Base-by-base conservation (phyloP, 768 basidiomycete species). In the Auriscalpium vulgare region DNA sequence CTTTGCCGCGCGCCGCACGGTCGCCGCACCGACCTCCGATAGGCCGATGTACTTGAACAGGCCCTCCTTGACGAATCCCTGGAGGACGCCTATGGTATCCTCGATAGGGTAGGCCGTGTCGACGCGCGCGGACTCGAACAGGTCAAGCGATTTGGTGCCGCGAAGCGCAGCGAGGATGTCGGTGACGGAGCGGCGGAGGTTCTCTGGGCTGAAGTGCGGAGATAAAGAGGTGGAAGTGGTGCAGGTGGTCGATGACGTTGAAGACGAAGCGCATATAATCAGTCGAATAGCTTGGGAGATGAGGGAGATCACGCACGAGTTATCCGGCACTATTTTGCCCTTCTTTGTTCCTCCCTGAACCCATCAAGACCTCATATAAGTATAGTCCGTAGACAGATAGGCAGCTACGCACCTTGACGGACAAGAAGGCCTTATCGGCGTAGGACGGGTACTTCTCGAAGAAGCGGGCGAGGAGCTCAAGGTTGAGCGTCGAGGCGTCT, bases 31-130 rank as follows among this genome's bases (percentile, higher is more conserved):
- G 62, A 76, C 75, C 65, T 86, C 84, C 1, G 78, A 80, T 55
- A 87, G 60, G 2, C 82, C 82, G 55, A 87, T 82, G 63, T 83
- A 75, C 61, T 75, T 72, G 66, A 85, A 79, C 55, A 78, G 73
- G 11, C 83, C 82, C 59, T 84, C 82, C 34, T 78, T 68, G 54
- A 76, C 66, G 37, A 85, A 66, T 5, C 64, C 70, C 13, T 67
- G 68, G n/a, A 87, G 72, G 14, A 67, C 69, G 47, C 66, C 59
- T 56, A 76, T 72, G 8, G 66, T 62, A 3, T 79, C 73, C 66
- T 85, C 82, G 57, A 84, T 63, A 0, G 77, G 56, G 10, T 72
- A 61, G 2, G 68, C 72, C 7, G 62, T 60, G 36, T 81, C 79
- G 17, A 79, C 68, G 7, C 81, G 73, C 2, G 81, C 78, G 21